phyloP scores from a whole-genome alignment of 805 yeast species.

The Ogataea saltuana region DNA sequence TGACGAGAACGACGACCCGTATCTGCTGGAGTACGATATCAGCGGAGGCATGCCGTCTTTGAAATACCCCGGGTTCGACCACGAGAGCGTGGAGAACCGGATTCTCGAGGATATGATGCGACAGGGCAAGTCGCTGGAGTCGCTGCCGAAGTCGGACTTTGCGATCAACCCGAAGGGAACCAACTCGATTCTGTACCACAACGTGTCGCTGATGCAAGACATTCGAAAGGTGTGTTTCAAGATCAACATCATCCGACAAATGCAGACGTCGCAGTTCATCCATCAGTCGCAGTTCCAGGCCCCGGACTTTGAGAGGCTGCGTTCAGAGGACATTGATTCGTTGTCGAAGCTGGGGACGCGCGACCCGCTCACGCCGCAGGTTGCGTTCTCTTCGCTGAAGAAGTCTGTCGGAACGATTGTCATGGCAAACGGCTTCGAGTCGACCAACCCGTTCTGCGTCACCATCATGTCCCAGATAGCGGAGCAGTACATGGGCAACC shows the following conservation, averaged over 20 bases:
- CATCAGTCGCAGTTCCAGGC: conserved; percentile 73
- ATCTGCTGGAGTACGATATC: conserved; percentile 80
- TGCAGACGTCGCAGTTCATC: conserved; percentile 80
- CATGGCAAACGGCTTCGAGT: conserved; percentile 92
- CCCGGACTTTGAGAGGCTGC: conserved; percentile 62
- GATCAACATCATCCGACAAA: conserved; percentile 80
- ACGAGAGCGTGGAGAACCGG: conserved; percentile 47
- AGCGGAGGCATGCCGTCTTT: conserved; percentile 77
- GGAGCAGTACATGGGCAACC: conserved; percentile 71
- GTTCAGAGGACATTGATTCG: conserved; percentile 74
- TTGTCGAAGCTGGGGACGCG: conserved; percentile 72
- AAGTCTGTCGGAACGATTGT: conserved; percentile 74
- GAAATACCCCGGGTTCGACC: conserved; percentile 48
- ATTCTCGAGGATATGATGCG: conserved; percentile 40
- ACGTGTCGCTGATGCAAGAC: conserved; percentile 80
- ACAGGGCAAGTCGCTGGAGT: conserved; percentile 35
- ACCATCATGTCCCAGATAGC: conserved; percentile 82
- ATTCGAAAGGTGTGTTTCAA: conserved; percentile 86
- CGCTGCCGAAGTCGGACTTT: conserved; percentile 41
- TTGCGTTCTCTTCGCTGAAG: conserved; percentile 66
- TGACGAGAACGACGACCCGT: conserved; percentile 60
- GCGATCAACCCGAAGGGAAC: conserved; percentile 55
- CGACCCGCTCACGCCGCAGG: conserved; percentile 56
- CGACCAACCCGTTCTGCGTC: conserved; percentile 74
- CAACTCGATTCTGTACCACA: conserved; percentile 57